Conservation (phyloP, 352 stramenopile genomes). For the Phytophthora ohioensis region DNA sequence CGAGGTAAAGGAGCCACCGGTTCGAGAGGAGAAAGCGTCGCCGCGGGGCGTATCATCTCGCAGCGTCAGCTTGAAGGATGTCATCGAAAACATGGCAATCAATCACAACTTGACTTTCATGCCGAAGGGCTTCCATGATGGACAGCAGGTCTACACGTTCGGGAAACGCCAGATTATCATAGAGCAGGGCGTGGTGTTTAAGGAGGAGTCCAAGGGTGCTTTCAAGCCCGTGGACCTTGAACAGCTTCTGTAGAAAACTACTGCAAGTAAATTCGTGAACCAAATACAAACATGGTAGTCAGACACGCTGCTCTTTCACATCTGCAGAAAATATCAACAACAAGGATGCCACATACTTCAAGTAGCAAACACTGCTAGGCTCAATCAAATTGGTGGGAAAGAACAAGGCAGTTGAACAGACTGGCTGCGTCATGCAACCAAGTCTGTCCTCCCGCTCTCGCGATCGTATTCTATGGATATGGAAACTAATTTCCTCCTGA, state of each 20-base stretch:
- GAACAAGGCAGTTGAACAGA: conserved; percentile 18
- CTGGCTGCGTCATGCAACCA: conserved; percentile 39
- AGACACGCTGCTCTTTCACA: no score
- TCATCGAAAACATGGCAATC: conserved; percentile 86
- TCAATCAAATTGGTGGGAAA: conserved; percentile 9
- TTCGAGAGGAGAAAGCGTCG: conserved; percentile 30
- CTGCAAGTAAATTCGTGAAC: no score
- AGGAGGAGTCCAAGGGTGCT: conserved; percentile 65
- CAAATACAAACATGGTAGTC: no score
- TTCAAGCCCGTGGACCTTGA: conserved; percentile 85
- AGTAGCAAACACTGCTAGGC: no score
- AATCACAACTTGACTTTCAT: conserved; percentile 85
- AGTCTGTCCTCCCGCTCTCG: conserved; percentile 10
- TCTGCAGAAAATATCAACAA: no score
- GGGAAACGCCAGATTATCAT: conserved; percentile 86
- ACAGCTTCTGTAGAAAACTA: conserved; percentile 56
- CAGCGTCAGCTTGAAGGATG: conserved; percentile 79
- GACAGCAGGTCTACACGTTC: conserved; percentile 84
- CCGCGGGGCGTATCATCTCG: conserved; percentile 42
- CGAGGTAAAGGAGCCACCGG: conserved; percentile 30
- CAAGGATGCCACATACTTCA: no score
- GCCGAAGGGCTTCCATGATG: conserved; percentile 78
- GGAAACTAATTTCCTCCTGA: conserved; percentile 34
- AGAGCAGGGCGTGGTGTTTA: conserved; percentile 84
- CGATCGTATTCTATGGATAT: conserved; percentile 37